Evolutionary conservation across 768 basidiomycete species (phyloP).

Genomic region (Dacryopinax spathularia): DNA sequence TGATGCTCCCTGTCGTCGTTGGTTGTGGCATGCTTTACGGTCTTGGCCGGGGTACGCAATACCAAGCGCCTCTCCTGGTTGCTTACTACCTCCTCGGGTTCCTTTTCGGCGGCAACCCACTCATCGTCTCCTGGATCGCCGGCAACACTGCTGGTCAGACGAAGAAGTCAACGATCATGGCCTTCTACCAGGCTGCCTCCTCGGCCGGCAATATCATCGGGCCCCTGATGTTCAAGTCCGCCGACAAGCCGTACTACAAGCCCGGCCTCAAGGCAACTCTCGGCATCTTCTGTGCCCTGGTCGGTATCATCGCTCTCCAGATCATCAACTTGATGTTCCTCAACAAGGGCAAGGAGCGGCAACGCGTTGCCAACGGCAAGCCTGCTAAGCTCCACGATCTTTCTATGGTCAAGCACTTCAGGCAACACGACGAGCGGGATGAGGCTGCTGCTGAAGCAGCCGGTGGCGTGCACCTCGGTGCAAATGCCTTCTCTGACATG

Average conservation of each 20-base stretch:
- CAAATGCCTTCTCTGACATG: background rate
- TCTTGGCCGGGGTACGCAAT: slow-evolving; percentile 6
- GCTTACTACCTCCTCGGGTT: slow-evolving; percentile 24
- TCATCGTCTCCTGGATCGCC: slow-evolving; percentile 23
- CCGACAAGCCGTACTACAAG: slow-evolving; percentile 14
- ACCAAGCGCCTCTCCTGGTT: slow-evolving; percentile 17
- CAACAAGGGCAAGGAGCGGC: slow-evolving; percentile 19
- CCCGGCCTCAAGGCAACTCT: slow-evolving; percentile 13
- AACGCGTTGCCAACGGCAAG: slow-evolving; percentile 20
- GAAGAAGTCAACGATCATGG: slow-evolving; percentile 16
- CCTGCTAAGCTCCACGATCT: slow-evolving; percentile 19
- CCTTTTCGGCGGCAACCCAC: slow-evolving; percentile 24
- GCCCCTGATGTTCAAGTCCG: slow-evolving; percentile 21
- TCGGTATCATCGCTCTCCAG: slow-evolving; percentile 14
- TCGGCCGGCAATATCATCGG: slow-evolving; percentile 22
- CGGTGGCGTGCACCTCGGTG: background rate
- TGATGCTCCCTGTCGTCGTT: slow-evolving; percentile 17
- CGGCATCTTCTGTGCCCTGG: slow-evolving; percentile 17
- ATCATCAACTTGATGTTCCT: slow-evolving; percentile 15
- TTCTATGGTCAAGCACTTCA: slow-evolving; percentile 16
- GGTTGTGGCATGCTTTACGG: slow-evolving; percentile 14
- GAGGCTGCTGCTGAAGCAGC: background rate
- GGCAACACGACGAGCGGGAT: slow-evolving; percentile 13
- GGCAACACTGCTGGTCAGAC: slow-evolving; percentile 22
- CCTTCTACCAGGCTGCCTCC: slow-evolving; percentile 16